Base-by-base conservation (phyloP, 2,329 filamentous ascomycete genomes). In the Colletotrichum lindemuthianum region DNA sequence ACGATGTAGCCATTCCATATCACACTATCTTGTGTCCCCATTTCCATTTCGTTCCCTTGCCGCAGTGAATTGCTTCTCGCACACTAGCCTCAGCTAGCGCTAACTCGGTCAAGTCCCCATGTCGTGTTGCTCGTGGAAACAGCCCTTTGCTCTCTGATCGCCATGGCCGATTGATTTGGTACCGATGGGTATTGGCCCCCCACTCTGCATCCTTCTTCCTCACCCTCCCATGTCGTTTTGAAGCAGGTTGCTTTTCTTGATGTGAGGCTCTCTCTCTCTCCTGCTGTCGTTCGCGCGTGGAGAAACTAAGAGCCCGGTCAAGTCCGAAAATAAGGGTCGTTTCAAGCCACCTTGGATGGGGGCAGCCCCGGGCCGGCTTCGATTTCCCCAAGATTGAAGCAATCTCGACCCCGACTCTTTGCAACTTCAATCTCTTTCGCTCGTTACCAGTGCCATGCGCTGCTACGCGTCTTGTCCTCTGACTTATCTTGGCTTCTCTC, bases 241-340 rank as follows among this genome's bases (percentile, higher is more conserved):
- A 24, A 24, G 24, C 24, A 24, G 24, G 24, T 47, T 36, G 44
- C 13, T 40, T 15, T 45, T 16, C 39, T 49, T 33, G 16, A 24
- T 12, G 33, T 47, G 51, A 65, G 51, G 45, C 63, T 65, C 52
- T 47, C 39, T 10, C 15, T 11, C 6, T 10, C 16, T 15, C 12
- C 15, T 45, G 43, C 10, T 36, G 33, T 12, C 11, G 24, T 24
- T 24, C 24, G 24, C 33, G 16, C 59, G 63, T 63, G 58, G 52
- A 65, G 59, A 63, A 60, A 60, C 63, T 63, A 52, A 52, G 47
- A 45, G 47, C 45, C 52, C 63, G 63, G 63, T 39, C 47, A 57
- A 54, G 63, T 56, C 63, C 63, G 63, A 65, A 49, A 65, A 50
- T 57, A 63, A 63, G 58, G 63, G 52, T 57, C 52, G 59, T 65